Conservation (phyloP, 2,329 filamentous ascomycete species). For the Cercospora brassicicola region DNA sequence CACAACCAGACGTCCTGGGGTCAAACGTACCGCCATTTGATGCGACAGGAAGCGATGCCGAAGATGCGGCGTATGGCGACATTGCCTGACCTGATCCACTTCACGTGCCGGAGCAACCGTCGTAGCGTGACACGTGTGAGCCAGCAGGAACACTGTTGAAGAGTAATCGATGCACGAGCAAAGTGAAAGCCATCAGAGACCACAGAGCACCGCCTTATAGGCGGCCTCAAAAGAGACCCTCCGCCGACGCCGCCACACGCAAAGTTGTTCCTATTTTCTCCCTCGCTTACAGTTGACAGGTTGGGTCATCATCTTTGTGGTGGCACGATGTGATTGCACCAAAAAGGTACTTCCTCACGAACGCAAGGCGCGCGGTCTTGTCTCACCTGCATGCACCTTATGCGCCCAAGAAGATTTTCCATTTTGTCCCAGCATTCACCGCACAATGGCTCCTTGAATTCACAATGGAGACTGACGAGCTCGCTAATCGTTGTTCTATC, state of each 20-base stretch:
- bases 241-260: not conserved
- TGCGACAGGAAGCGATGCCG: not conserved
- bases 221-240: not conserved
- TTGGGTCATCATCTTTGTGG: not conserved
- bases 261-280: not conserved
- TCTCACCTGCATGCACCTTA: not conserved
- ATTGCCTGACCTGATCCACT: not conserved
- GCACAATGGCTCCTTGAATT: not conserved
- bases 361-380: not conserved
- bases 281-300: not conserved
- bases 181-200: not conserved
- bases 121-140: not conserved
- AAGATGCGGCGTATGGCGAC: not conserved
- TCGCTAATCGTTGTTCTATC: not conserved
- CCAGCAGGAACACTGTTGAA: not conserved
- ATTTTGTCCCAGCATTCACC: not conserved
- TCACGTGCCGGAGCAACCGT: not conserved
- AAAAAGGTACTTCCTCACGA: not conserved
- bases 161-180: not conserved
- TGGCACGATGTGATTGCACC: not conserved
- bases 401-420: not conserved
- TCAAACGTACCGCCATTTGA: not conserved
- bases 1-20: not conserved
- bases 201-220: not conserved
- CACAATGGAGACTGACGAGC: not conserved